phyloP scores from a whole-genome alignment of 2,329 filamentous ascomycete species.

The Fusarium sp. region DNA sequence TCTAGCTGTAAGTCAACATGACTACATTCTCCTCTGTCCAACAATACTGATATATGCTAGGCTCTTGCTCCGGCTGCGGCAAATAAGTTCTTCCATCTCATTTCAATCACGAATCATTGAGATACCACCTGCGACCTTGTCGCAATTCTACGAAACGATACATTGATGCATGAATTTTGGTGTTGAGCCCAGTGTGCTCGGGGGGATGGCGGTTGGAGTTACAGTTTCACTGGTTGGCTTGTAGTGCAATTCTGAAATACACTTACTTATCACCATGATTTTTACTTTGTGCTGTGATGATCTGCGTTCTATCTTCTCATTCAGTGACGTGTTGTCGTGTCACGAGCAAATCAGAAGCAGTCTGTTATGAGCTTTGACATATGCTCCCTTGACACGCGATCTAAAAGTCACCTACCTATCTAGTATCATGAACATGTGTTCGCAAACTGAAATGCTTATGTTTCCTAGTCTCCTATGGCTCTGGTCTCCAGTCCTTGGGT shows the following conservation, averaged over 20 bases:
- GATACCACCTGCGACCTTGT: slow-evolving; percentile 22
- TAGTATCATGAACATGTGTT: too few relatives aligned
- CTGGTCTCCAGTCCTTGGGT: too few relatives aligned
- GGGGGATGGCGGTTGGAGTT: slow-evolving; percentile 3
- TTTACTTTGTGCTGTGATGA: background rate
- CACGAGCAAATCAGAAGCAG: background rate
- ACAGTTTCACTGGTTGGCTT: slow-evolving; percentile 21
- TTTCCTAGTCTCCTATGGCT: too few relatives aligned
- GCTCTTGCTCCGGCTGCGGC: slow-evolving; percentile 46
- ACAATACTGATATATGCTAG: slow-evolving; percentile 32
- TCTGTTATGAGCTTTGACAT: background rate
- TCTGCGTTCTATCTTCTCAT: too few relatives aligned
- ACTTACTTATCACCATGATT: slow-evolving; percentile 8
- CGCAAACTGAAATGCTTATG: rapidly evolving
- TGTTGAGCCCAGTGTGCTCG: slow-evolving; percentile 21
- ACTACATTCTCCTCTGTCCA: background rate
- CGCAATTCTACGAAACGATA: slow-evolving; percentile 26
- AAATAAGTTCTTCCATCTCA: slow-evolving; percentile 33
- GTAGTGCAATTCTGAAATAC: slow-evolving; percentile 32
- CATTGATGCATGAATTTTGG: slow-evolving; percentile 14
- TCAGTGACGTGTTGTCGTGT: too few relatives aligned
- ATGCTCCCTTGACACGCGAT: background rate
- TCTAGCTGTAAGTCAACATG: slow-evolving; percentile 45
- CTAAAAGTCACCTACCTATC: background rate
- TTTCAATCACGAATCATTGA: slow-evolving; percentile 20